Evolutionary conservation across 768 basidiomycete species (phyloP).

Genomic region (Kwoniella sp.): DNA sequence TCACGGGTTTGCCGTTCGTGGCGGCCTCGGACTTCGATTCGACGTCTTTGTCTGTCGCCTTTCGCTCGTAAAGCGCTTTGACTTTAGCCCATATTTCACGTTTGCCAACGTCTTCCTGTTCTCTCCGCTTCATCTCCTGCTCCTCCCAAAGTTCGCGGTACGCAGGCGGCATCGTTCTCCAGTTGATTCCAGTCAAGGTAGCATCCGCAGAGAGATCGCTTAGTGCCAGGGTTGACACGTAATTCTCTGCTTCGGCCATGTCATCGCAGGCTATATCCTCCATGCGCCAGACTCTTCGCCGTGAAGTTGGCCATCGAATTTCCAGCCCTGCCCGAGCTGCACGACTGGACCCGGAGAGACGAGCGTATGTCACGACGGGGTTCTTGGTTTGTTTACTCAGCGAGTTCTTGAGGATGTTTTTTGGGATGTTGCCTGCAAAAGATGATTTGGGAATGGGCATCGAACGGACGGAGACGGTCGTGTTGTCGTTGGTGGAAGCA

Average conservation of each 20-base stretch:
- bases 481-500: conserved; percentile 32
- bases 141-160: conserved; percentile 93
- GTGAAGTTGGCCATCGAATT: conserved; percentile 69
- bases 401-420: conserved; percentile 66
- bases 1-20: not conserved
- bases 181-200: conserved; percentile 60
- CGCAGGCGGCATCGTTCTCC: conserved; percentile 74
- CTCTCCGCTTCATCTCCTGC: conserved; percentile 68
- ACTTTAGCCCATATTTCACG: conserved; percentile 72
- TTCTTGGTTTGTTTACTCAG: conserved; percentile 59
- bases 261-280: conserved; percentile 78
- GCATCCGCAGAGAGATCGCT: conserved; percentile 65
- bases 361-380: conserved; percentile 70
- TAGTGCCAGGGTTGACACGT: conserved; percentile 80
- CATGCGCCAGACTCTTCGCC: conserved; percentile 74
- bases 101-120: conserved; percentile 67
- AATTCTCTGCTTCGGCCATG: conserved; percentile 81
- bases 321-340: conserved; percentile 72
- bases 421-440: conserved; percentile 70
- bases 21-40: not conserved
- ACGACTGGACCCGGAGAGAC: conserved; percentile 71
- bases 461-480: conserved; percentile 63
- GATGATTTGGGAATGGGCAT: conserved; percentile 83
- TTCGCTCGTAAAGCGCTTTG: conserved; percentile 63
- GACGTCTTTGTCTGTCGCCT: conserved; percentile 11